A percentile compares a stretch with the other conserved stretches of the same genome.
Conservation (phyloP, 495 filamentous ascomycete genomes). For the Cetradonia linearis region DNA sequence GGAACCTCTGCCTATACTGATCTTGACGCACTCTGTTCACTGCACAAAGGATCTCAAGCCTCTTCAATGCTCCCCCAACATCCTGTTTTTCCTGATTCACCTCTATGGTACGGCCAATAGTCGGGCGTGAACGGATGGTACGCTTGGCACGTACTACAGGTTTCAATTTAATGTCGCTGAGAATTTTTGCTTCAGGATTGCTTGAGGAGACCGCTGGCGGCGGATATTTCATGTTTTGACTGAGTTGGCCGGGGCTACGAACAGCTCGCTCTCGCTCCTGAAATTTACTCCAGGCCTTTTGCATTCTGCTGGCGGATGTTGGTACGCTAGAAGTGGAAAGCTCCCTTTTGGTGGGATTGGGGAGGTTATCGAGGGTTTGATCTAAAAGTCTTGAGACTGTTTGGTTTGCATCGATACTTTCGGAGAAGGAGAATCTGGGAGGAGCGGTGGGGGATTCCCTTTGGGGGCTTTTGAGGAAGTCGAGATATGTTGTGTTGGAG, state of each 20-base stretch:
- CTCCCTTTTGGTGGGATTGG: not conserved
- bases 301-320: not conserved
- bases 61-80: conserved; percentile 42
- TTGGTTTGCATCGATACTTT: not conserved
- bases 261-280: not conserved
- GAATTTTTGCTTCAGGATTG: not conserved
- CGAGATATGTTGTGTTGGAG: not conserved
- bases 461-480: not conserved
- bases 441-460: not conserved
- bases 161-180: not conserved
- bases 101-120: conserved; percentile 46
- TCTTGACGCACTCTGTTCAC: conserved; percentile 47
- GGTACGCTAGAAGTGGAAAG: not conserved
- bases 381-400: not conserved
- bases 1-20: conserved; percentile 44
- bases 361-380: not conserved
- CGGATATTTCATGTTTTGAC: conserved; percentile 11
- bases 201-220: not conserved
- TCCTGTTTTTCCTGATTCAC: conserved; percentile 39
- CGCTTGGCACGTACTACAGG: conserved; percentile 17
- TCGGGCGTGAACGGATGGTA: conserved; percentile 29
- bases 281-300: not conserved
- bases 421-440: not conserved
- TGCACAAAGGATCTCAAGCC: conserved; percentile 37
- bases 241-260: not conserved